Evolutionary conservation across 352 stramenopile species (phyloP).

Genomic region (Phytophthora idaei): DNA sequence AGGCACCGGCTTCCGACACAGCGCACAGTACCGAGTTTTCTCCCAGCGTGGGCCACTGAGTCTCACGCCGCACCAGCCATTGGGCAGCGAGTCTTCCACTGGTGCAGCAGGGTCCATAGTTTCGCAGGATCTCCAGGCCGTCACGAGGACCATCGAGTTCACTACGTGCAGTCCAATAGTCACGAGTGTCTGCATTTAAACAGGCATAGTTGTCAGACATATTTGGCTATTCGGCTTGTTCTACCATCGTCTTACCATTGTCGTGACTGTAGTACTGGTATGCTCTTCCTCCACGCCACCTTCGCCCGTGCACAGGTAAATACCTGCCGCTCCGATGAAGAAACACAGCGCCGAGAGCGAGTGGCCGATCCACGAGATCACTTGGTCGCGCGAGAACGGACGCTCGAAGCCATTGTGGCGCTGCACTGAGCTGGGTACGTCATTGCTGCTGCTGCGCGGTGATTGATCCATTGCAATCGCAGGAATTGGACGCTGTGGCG

Average conservation of each 20-base stretch:
- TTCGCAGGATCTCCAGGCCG: slow-evolving; percentile 76
- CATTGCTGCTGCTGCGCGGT: slow-evolving; percentile 17
- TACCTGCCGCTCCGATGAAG: slow-evolving; percentile 46
- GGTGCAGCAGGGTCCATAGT: slow-evolving; percentile 62
- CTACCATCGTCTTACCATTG: slow-evolving; percentile 23
- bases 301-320: slow-evolving; percentile 32
- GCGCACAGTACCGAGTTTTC: slow-evolving; percentile 78
- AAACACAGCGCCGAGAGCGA: slow-evolving; percentile 67
- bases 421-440: slow-evolving; percentile 30
- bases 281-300: slow-evolving; percentile 26
- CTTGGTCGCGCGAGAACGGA: slow-evolving; percentile 79
- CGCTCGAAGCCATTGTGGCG: slow-evolving; percentile 73
- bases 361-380: slow-evolving; percentile 77
- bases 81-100: slow-evolving; percentile 39
- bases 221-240: neutral
- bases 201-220: slow-evolving; percentile 2
- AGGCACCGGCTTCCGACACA: slow-evolving; percentile 80
- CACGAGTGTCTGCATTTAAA: slow-evolving; percentile 48
- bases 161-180: slow-evolving; percentile 58
- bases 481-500: slow-evolving; percentile 10
- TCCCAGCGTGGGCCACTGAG: slow-evolving; percentile 76
- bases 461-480: slow-evolving; percentile 20
- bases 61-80: slow-evolving; percentile 75
- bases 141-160: slow-evolving; percentile 53
- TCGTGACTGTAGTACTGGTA: slow-evolving; percentile 21